phyloP scores from a whole-genome alignment of 495 filamentous ascomycete genomes.

The Talaromyces adpressus region DNA sequence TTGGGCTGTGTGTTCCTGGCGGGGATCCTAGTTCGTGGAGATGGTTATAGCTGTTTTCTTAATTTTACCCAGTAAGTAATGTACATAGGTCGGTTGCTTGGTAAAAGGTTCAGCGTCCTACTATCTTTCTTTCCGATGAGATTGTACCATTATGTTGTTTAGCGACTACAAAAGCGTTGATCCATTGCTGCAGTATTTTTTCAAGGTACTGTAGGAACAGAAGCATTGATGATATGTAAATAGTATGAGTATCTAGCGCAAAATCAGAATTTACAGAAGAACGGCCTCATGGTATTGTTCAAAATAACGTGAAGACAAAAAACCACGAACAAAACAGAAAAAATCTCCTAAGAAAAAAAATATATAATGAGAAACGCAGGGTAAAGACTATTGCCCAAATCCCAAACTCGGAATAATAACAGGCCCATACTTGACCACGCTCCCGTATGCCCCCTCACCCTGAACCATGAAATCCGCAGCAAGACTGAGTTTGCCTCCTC shows the following conservation, averaged over 20 bases:
- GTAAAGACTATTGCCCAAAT: slow-evolving; percentile 49
- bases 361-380: background rate
- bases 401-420: slow-evolving; percentile 92
- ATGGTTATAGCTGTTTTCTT: slow-evolving; percentile 14
- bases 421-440: slow-evolving; percentile 91
- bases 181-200: background rate
- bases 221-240: background rate
- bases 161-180: background rate
- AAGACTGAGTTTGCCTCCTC: slow-evolving; percentile 69
- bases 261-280: background rate
- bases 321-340: background rate
- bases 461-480: slow-evolving; percentile 98
- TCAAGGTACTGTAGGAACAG: background rate
- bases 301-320: background rate
- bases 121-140: background rate
- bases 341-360: background rate
- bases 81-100: background rate
- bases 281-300: background rate
- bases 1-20: slow-evolving; percentile 84
- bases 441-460: slow-evolving; percentile 69
- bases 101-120: background rate
- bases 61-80: background rate
- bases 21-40: slow-evolving; percentile 67
- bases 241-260: background rate
- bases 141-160: background rate